Base-by-base conservation (phyloP, 192 early-diverging fungal genomes). In the Umbelopsis ramanniana region DNA sequence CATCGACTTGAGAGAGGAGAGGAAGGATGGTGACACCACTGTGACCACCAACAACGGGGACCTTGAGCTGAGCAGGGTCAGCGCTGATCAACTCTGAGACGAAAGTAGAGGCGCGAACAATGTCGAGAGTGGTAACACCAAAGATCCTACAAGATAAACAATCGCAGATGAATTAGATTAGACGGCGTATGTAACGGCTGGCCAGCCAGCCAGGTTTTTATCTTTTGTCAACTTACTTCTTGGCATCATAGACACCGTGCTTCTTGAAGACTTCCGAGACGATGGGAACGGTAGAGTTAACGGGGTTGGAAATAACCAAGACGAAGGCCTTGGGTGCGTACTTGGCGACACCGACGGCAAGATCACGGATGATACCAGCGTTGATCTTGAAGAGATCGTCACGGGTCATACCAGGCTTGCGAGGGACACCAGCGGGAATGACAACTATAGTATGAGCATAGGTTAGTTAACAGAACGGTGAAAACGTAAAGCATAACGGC, bases 331-430 rank as follows among this genome's bases (percentile, higher is more conserved):
- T 87, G 74, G 94, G 93, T 76, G 88, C 53, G 7, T 77, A 69
- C 78, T 89, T 80, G 69, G 94, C 95, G 78, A 89, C 87, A 55
- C 89, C 93, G 74, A 89, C 81, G 70, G 95, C 94, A 66, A 96
- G 88, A 68, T 80, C 87, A 73, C 88, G 89, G 74, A 95, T 93
- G 79, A 97, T 97, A 48, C 90, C 86, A 69, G 95, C 95, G 81
- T 97, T 97, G 84, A 89, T 95, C 89, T 97, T 99, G 92, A 99
- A 99, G 72, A 99, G 85, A 72, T 99, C 97, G 79, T 99, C 96
- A 79, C 97, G 93, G 74, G 96, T 95, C 97, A 99, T 99, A 66
- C 96, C 97, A 69, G 96, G 97, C 92, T 99, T 99, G 79, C 97
- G 91, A 69, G 97, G 97, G 19, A 99, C 93, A 79, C 97, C 96